Percentiles rank a stretch among this genome's conserved stretches.
phyloP scores from a whole-genome alignment of 768 basidiomycete species.

The Rhodotorula toruloides region DNA sequence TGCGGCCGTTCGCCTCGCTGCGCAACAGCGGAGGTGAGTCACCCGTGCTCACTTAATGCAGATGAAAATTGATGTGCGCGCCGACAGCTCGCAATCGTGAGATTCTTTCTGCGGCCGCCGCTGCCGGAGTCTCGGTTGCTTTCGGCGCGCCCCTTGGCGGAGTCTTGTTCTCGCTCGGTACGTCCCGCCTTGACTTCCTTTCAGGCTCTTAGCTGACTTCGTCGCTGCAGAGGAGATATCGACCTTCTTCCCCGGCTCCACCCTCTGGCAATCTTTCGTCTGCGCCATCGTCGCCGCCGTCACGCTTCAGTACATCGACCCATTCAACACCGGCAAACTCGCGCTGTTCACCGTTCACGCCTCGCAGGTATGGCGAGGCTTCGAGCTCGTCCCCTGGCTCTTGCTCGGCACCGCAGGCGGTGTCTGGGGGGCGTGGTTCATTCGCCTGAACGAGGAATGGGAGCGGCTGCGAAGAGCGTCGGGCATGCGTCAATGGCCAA shows the following conservation, averaged over 20 bases:
- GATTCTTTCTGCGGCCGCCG: constrained; percentile 90
- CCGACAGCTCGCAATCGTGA: constrained; percentile 67
- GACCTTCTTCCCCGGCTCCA: constrained; percentile 41
- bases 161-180: constrained; percentile 74
- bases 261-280: constrained; percentile 56
- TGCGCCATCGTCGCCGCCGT: constrained; percentile 81
- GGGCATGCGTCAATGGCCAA: constrained; percentile 71
- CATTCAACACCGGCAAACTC: constrained; percentile 90
- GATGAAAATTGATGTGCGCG: background rate
- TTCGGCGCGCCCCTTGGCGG: constrained; percentile 94
- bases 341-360: constrained; percentile 80
- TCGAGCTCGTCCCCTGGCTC: constrained; percentile 78
- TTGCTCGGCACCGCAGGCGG: constrained; percentile 84
- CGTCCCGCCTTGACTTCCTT: background rate
- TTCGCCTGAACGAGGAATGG: constrained; percentile 86
- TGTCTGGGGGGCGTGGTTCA: constrained; percentile 87
- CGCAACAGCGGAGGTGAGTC: constrained; percentile 78
- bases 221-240: constrained; percentile 36
- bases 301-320: constrained; percentile 73
- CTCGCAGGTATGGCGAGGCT: constrained; percentile 81
- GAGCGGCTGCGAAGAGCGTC: constrained; percentile 71
- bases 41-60: background rate
- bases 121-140: constrained; percentile 93
- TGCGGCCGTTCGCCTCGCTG: constrained; percentile 74
- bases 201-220: background rate